phyloP scores from a whole-genome alignment of 352 stramenopile genomes.

The Phytophthora constricta region DNA sequence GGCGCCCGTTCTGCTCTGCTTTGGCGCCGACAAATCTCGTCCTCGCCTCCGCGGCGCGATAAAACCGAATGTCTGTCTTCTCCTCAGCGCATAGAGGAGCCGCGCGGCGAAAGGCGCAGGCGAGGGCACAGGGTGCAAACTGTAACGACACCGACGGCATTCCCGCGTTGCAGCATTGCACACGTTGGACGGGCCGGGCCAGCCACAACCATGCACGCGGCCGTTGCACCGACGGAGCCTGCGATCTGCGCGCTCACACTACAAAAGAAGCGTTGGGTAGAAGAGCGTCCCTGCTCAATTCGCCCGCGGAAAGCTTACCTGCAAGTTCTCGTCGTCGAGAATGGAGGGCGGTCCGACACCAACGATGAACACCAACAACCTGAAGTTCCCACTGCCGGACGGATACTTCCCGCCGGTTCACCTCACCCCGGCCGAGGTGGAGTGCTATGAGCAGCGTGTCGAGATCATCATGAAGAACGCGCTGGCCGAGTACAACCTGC shows the following conservation, averaged over 20 bases:
- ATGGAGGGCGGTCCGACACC: slow-evolving; percentile 15
- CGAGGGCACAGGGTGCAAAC: slow-evolving; percentile 14
- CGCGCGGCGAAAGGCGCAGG: slow-evolving; percentile 31
- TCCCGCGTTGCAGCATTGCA: slow-evolving; percentile 45
- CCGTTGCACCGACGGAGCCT: slow-evolving; percentile 2
- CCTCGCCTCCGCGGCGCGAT: slow-evolving; percentile 14
- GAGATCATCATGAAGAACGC: slow-evolving; percentile 53
- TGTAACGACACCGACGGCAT: slow-evolving; percentile 25
- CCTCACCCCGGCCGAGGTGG: slow-evolving; percentile 35
- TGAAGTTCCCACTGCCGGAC: slow-evolving; percentile 48
- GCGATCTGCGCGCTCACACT: slow-evolving; percentile 32
- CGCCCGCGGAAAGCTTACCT: slow-evolving; percentile 1
- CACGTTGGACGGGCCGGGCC: slow-evolving; percentile 29
- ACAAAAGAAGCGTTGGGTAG: slow-evolving; percentile 39
- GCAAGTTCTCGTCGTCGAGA: not conserved
- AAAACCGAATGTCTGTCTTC: slow-evolving; percentile 28
- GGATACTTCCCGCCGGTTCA: slow-evolving; percentile 46
- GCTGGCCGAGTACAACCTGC: slow-evolving; percentile 49
- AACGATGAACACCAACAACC: slow-evolving; percentile 32
- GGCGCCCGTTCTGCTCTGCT: not conserved
- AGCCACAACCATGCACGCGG: slow-evolving; percentile 30
- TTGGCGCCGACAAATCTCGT: slow-evolving; percentile 27
- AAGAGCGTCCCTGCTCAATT: slow-evolving; percentile 7
- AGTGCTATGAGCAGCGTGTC: slow-evolving; percentile 46
- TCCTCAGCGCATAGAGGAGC: slow-evolving; percentile 24